Evolutionary conservation across 2,329 filamentous ascomycete species (phyloP).

Genomic region (Penicillium sp.): DNA sequence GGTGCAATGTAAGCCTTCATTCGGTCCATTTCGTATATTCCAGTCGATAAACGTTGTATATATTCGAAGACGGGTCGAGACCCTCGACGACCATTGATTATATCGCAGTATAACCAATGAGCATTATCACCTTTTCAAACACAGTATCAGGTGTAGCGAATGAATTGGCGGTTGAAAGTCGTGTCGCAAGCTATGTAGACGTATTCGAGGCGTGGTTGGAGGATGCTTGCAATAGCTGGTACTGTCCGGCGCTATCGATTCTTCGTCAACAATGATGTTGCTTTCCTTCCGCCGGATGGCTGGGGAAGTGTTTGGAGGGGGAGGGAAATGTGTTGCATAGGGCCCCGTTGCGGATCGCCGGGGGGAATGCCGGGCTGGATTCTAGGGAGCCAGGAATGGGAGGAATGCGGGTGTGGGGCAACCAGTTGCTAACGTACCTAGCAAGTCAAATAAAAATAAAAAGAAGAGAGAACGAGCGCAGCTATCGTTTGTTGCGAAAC

Average conservation of each 20-base stretch:
- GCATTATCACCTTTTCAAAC: conserved; percentile 31
- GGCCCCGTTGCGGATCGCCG: conserved; percentile 23
- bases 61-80: conserved; percentile 19
- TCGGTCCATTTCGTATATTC: conserved; percentile 36
- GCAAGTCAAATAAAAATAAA: conserved; percentile 15
- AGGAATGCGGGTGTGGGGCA: conserved; percentile 37
- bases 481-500: neutral
- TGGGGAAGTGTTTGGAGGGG: conserved; percentile 24
- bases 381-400: conserved; percentile 29
- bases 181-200: neutral
- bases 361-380: conserved; percentile 31
- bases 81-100: conserved; percentile 42
- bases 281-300: conserved; percentile 22
- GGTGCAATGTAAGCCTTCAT: conserved; percentile 44
- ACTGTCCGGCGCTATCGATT: conserved; percentile 15
- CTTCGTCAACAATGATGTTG: conserved; percentile 16
- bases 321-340: conserved; percentile 24
- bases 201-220: conserved; percentile 14
- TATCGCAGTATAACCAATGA: conserved; percentile 29
- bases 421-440: conserved; percentile 29
- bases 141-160: neutral
- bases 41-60: conserved; percentile 2
- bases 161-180: neutral
- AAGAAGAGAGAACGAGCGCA: conserved; percentile 9
- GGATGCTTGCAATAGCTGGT: neutral